These are phyloP conservation scores for Fraxinus greggii DNA, from an alignment of 305 asterid species.

Conservation along the genomic window DNA sequence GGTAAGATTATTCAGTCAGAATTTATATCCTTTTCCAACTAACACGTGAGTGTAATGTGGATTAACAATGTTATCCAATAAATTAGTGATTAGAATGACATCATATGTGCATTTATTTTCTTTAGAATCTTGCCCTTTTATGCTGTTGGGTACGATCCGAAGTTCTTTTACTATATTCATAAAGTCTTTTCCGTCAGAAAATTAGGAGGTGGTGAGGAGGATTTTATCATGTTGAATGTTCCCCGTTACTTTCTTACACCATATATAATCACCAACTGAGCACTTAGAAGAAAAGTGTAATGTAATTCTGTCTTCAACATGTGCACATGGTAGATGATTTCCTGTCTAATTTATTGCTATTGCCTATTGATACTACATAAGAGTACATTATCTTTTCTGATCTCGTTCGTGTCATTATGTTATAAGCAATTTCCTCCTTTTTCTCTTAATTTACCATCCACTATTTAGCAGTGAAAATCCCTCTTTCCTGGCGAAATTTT, in stretches of 20 bases:
- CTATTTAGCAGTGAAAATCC: background rate
- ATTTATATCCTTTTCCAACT: background rate
- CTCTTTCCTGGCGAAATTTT: slow-evolving; percentile 3
- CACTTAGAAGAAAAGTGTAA: background rate
- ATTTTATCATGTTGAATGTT: background rate
- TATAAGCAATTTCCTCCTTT: background rate
- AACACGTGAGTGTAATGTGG: background rate
- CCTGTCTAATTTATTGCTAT: background rate
- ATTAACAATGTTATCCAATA: background rate
- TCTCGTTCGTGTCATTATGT: background rate
- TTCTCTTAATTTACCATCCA: background rate
- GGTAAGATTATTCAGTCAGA: background rate
- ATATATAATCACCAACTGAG: background rate
- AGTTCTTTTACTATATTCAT: background rate
- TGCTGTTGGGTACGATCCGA: background rate
- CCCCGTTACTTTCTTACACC: background rate
- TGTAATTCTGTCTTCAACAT: background rate
- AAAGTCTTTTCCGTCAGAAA: background rate
- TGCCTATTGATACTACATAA: background rate
- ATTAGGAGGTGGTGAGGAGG: background rate
- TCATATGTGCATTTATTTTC: background rate
- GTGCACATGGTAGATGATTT: background rate
- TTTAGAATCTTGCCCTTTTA: background rate
- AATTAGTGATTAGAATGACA: background rate
- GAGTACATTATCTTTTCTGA: background rate